Evolutionary conservation across 2,329 filamentous ascomycete species (phyloP).

Genomic region (Zasmidium angulare): DNA sequence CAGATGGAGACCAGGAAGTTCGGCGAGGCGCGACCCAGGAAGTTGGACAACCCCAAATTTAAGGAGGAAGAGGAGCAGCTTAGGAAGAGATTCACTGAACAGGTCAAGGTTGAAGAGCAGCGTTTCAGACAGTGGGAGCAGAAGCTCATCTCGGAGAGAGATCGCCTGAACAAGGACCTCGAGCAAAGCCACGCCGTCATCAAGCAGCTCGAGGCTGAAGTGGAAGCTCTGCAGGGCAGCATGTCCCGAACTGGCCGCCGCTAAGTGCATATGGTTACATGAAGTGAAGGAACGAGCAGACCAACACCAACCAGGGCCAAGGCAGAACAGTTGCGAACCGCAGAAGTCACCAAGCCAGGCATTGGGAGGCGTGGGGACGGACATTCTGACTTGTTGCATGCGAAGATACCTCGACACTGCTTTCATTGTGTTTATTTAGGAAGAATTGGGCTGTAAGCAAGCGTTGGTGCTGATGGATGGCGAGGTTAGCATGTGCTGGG

Average conservation of each 20-base stretch:
- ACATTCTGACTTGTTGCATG: slow-evolving; percentile 12
- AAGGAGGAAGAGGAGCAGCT: slow-evolving; percentile 99
- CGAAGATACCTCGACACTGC: slow-evolving; percentile 28
- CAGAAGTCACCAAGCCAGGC: slow-evolving; percentile 14
- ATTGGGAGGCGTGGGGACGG: slow-evolving; percentile 14
- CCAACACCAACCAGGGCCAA: slow-evolving; percentile 12
- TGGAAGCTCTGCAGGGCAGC: slow-evolving; percentile 78
- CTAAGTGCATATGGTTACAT: slow-evolving; percentile 15
- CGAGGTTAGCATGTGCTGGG: slow-evolving; percentile 15
- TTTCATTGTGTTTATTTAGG: slow-evolving; percentile 26
- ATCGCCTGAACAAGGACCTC: slow-evolving; percentile 99
- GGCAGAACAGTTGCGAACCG: slow-evolving; percentile 21
- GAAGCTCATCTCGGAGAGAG: slow-evolving; percentile 98
- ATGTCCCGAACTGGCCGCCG: slow-evolving; percentile 36
- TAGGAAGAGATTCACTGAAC: slow-evolving; percentile 98
- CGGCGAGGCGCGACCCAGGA: slow-evolving; percentile 92
- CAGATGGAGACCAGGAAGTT: slow-evolving; percentile 99
- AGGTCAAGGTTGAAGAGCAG: slow-evolving; percentile 99
- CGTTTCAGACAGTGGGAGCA: slow-evolving; percentile 99
- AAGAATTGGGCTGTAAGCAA: slow-evolving; percentile 11
- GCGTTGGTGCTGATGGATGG: slow-evolving; percentile 19
- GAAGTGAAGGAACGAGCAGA: slow-evolving; percentile 4
- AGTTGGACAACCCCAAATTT: slow-evolving; percentile 99
- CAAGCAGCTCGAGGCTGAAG: slow-evolving; percentile 86
- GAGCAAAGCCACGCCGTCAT: slow-evolving; percentile 92